Evolutionary conservation across 352 stramenopile species (phyloP), one percentile per base, ranked within the genome.

Genomic region (Phytopythium delawarense): DNA sequence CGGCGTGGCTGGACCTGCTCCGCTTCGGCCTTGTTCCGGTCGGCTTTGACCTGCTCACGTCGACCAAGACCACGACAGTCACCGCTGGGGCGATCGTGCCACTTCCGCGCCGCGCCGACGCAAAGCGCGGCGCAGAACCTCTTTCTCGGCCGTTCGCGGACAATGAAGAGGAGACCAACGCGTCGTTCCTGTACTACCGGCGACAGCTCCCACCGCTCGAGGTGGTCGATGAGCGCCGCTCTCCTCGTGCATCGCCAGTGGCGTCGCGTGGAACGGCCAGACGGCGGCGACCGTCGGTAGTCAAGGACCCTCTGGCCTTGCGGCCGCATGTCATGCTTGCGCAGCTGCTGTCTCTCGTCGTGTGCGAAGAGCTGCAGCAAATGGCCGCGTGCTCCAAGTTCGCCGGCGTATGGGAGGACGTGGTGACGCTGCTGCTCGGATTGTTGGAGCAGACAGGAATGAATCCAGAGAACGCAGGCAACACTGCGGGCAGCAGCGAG

Each of bases 1-100:
- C 62, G 2, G 75, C 76, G 11, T 91, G 82, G 78, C 67, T 91
- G 15, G 79, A 89, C 40, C 59, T 91, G 37, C 59, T 91, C 42
- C 69, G 76, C 25, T 77, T 75, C 11, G 82, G 78, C 5, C 58
- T 91, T 12, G 49, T 89, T n/a, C 75, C 76, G 42, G 64, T 91
- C 25, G 80, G 79, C 25, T 78, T 76, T 50, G 79, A 78, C 54
- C 59, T 91, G 15, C 49, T 91, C n/a, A 69, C 6, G 53, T 49
- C 32, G 20, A 11, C 39, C 34, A 59, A n/a, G 44, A 48, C 25
- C 0, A 25, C 12, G n/a, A 28, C 30, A 25, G 50, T 30, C 28
- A 23, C 23, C 42, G 1, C 45, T 15, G 45, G 45, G 6, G 7
- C 21, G 21, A 18, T 32, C 4, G 45, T 51, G 45, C 39, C 39